Conservation (phyloP, 2,329 filamentous ascomycete genomes). For the Dryadomyces quercivorus region DNA sequence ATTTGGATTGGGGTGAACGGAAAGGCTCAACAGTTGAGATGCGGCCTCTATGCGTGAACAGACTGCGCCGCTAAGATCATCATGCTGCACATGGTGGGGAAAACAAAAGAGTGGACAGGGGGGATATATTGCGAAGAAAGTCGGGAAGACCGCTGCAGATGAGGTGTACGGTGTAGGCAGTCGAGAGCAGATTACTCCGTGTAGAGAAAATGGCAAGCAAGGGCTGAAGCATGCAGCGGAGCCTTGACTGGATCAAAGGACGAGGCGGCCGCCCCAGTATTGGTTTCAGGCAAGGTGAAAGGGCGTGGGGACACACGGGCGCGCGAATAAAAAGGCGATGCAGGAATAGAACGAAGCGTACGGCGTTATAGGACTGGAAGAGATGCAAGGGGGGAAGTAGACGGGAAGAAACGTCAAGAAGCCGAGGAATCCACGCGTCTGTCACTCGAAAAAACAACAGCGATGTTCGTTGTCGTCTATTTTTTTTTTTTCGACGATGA, state of each 20-base stretch:
- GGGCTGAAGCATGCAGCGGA: not conserved
- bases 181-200: not conserved
- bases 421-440: too few species aligned
- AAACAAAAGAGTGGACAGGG: not conserved
- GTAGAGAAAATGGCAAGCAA: not conserved
- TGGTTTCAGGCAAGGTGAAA: not conserved
- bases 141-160: not conserved
- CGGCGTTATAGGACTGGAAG: too few species aligned
- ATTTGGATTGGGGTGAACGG: not conserved
- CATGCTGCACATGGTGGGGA: constrained; percentile 5
- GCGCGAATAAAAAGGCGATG: not conserved
- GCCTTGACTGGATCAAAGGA: not conserved
- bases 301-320: not conserved
- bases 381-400: not conserved
- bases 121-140: not conserved
- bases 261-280: not conserved
- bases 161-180: not conserved
- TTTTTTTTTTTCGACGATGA: too few species aligned
- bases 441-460: not conserved
- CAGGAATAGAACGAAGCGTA: not conserved
- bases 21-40: not conserved
- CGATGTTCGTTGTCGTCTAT: not conserved
- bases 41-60: constrained; percentile 2
- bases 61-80: not conserved
- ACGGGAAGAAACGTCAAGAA: not conserved